phyloP scores from a whole-genome alignment of 2,329 filamentous ascomycete species.

The Paecilomyces dactylethromorphus region DNA sequence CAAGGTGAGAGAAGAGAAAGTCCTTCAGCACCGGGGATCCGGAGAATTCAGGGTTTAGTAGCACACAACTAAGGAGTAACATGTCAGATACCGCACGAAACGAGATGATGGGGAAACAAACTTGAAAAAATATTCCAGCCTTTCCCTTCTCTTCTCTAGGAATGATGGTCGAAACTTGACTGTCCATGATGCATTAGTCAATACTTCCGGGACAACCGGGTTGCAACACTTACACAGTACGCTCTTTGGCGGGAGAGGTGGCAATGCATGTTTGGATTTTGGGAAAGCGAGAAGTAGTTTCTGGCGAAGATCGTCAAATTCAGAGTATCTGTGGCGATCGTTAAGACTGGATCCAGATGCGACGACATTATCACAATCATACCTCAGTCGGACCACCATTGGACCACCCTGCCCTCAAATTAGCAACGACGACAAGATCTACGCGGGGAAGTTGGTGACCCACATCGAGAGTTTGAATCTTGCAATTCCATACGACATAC shows the following conservation, averaged over 20 bases:
- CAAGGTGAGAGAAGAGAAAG: conserved; percentile 59
- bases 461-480: conserved; percentile 77
- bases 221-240: conserved; percentile 60
- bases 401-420: conserved; percentile 43
- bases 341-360: conserved; percentile 12
- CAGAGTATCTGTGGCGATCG: conserved; percentile 62
- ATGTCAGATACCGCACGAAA: background rate
- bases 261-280: conserved; percentile 75
- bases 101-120: conserved; percentile 40
- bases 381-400: conserved; percentile 56
- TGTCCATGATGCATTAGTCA: conserved; percentile 18
- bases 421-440: conserved; percentile 6
- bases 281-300: conserved; percentile 76
- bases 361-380: conserved; percentile 4
- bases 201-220: background rate
- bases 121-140: conserved; percentile 91
- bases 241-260: conserved; percentile 85
- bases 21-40: conserved; percentile 86
- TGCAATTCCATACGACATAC: conserved; percentile 92
- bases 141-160: conserved; percentile 73
- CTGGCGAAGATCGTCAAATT: conserved; percentile 77
- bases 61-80: conserved; percentile 60
- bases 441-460: conserved; percentile 24
- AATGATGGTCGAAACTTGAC: conserved; percentile 72
- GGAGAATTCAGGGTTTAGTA: conserved; percentile 90